A percentile compares a stretch with the other conserved stretches of the same genome.
phyloP scores from a whole-genome alignment of 257 asterid genomes.

The Pogostemon cablin region DNA sequence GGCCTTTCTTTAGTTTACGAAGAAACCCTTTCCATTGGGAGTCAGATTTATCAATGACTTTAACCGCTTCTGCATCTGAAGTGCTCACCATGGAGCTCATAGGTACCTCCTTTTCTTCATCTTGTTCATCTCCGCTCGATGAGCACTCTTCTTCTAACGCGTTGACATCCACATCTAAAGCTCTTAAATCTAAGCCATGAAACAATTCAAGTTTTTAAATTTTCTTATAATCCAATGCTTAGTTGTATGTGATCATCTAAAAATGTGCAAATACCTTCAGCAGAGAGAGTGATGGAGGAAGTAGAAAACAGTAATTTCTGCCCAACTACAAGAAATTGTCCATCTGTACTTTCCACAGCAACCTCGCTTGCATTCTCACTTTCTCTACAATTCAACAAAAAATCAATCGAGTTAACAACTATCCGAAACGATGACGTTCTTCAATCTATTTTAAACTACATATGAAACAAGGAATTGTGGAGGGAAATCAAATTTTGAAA shows the following conservation, averaged over 20 bases:
- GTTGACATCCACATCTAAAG: constrained; percentile 44
- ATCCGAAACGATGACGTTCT: background rate
- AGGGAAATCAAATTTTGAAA: background rate
- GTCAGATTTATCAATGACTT: constrained; percentile 40
- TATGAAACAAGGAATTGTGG: too few species aligned
- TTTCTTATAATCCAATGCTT: background rate
- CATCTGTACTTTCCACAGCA: constrained; percentile 55
- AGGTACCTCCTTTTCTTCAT: constrained; percentile 44
- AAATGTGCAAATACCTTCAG: constrained; percentile 57
- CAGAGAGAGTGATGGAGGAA: constrained; percentile 72
- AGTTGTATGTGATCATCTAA: background rate
- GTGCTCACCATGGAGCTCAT: constrained; percentile 42
- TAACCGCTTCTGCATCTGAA: constrained; percentile 44
- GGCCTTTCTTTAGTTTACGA: constrained; percentile 75
- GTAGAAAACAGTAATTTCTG: constrained; percentile 60
- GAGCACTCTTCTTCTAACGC: constrained; percentile 42
- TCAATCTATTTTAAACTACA: background rate
- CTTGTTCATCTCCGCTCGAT: constrained; percentile 44
- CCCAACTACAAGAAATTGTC: constrained; percentile 56
- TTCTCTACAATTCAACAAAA: constrained; percentile 35
- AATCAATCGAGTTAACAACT: background rate
- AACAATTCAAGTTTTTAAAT: background rate
- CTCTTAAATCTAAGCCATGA: constrained; percentile 51
- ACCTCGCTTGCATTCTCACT: constrained; percentile 49
- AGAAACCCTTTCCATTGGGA: constrained; percentile 88